Base-by-base conservation (phyloP, 768 basidiomycete species). In the Boletus bicolor region DNA sequence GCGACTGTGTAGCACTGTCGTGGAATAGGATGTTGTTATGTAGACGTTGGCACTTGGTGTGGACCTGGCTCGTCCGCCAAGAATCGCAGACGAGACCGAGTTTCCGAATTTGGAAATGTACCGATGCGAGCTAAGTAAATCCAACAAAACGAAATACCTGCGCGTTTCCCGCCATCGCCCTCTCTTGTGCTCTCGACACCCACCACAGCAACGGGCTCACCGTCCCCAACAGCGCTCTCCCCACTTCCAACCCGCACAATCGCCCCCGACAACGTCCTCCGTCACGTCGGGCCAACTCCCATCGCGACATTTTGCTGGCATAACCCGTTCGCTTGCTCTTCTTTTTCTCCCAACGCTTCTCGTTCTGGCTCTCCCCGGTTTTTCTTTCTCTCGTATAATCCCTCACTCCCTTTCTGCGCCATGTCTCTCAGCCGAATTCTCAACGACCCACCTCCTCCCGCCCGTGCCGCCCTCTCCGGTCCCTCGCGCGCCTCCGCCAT, bases 361-460 rank as follows among this genome's bases (percentile, higher is more conserved):
- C 35, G 43, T 43, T 45, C 41, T 52, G n/a, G 24, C 44, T 5
- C 37, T 44, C 51, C 54, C 44, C 48, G 37, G 28, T 46, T 46
- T 62, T 59, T 41, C 14, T 34, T 32, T 41, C 44, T 48, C 28
- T 30, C 11, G n/a, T 30, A 28, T 39, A 14, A 9, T 49, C 49
- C 30, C 28, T 11, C 26, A 50, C 10, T 30, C 46, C 58, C 64
- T 55, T 48, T 24, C 32, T 55, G 51, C 43, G 64, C 57, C 72
- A 91, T 91, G 88, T 90, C 89, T 49, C 82, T 91, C 70, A 84
- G 83, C 64, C 80, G 83, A 62, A 90, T 91, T 58, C 83, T 91
- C 73, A 91, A 91, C 74, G 83, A 89, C 74, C 84, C 87, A 60
- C 80, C 86, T 42, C 72, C 76, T 34, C 74, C 76, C 21, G 56